Conservation (phyloP, 2,329 filamentous ascomycete species). For the Colletotrichum simmondsii region DNA sequence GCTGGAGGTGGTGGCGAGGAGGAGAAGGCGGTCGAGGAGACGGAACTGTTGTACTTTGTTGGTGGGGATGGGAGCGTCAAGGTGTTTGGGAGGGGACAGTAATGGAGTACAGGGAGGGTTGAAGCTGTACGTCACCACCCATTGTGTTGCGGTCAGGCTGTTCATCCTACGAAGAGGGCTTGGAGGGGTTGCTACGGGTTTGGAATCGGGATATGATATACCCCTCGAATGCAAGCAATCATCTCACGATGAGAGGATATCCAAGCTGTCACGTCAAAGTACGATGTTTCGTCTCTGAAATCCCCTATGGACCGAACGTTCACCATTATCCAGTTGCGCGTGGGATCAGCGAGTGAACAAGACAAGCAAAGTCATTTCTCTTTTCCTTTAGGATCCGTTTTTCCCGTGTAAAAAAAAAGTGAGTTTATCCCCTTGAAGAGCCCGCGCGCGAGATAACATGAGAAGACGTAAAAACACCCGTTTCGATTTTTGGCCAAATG, state of each 20-base stretch:
- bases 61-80: conserved; percentile 81
- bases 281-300: background rate
- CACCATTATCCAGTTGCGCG: background rate
- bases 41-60: conserved; percentile 85
- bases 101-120: background rate
- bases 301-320: background rate
- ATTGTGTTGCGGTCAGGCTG: too few species aligned
- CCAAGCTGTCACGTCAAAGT: background rate
- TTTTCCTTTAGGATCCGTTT: conserved; percentile 27
- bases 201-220: too few species aligned
- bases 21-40: conserved; percentile 58
- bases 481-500: conserved; percentile 1
- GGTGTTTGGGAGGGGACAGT: conserved; percentile 85
- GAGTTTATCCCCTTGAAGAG: background rate
- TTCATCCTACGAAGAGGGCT: background rate
- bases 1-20: conserved; percentile 54
- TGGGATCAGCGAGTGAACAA: conserved; percentile 1
- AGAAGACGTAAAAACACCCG: conserved; percentile 18
- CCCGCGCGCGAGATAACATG: conserved; percentile 22
- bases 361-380: conserved; percentile 27
- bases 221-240: too few species aligned
- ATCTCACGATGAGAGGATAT: too few species aligned
- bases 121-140: background rate
- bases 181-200: background rate
- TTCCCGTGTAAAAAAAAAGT: conserved; percentile 22